Evolutionary conservation across 495 filamentous ascomycete genomes (phyloP).

Genomic region (Hypoxylon intermedium): DNA sequence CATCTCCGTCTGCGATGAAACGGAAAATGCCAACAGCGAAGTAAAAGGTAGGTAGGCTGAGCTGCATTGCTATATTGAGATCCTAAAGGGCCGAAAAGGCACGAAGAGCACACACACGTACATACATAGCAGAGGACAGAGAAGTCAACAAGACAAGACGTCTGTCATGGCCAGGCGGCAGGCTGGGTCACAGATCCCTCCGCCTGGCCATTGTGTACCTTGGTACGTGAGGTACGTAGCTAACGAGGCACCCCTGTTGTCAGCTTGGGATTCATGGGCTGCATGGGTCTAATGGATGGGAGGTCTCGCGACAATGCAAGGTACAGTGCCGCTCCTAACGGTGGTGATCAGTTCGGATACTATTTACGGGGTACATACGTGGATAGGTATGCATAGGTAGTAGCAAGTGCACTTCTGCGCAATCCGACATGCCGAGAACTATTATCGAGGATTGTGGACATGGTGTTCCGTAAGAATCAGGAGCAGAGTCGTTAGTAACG

Average conservation of each 20-base stretch:
- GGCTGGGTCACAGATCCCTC: conserved; percentile 25
- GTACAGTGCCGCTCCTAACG: conserved; percentile 35
- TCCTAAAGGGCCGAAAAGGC: conserved; percentile 42
- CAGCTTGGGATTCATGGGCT: conserved; percentile 37
- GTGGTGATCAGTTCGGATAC: conserved; percentile 32
- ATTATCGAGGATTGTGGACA: too few species aligned
- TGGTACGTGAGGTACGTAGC: conserved; percentile 28
- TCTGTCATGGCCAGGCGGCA: conserved; percentile 19
- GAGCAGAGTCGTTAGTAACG: too few species aligned
- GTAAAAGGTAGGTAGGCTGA: conserved; percentile 40
- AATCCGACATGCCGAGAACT: too few species aligned
- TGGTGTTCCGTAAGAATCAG: too few species aligned
- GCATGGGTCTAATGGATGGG: conserved; percentile 38
- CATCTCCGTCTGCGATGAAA: conserved; percentile 45
- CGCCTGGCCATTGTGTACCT: conserved; percentile 32
- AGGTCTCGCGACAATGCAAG: conserved; percentile 37
- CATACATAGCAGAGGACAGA: conserved; percentile 26
- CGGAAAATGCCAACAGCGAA: conserved; percentile 43
- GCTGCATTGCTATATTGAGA: conserved; percentile 60
- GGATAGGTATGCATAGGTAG: conserved; percentile 8
- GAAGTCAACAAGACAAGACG: conserved; percentile 28
- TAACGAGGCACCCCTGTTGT: conserved; percentile 39
- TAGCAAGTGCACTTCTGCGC: too few species aligned
- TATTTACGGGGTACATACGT: conserved; percentile 34
- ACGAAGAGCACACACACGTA: conserved; percentile 29